Evolutionary conservation across 2,329 filamentous ascomycete species (phyloP).

Genomic region (Diaporthe destruens): DNA sequence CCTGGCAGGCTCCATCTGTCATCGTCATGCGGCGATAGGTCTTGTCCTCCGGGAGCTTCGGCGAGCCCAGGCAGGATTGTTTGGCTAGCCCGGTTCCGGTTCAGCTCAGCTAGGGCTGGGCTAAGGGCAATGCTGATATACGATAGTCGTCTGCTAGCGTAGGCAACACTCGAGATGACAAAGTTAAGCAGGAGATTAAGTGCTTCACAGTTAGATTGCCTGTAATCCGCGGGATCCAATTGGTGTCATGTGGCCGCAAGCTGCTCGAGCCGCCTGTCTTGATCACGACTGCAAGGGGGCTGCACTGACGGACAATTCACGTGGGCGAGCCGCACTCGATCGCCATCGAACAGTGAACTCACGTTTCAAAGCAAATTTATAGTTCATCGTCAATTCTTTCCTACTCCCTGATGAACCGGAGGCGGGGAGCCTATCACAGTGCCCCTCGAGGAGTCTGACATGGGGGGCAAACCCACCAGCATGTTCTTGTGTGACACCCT

Average conservation of each 20-base stretch:
- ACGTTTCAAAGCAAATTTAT: neutral
- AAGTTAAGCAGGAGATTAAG: neutral
- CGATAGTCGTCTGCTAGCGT: constrained; percentile 32
- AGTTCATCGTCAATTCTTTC: neutral
- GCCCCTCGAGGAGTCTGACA: neutral
- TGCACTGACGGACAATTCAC: constrained; percentile 1
- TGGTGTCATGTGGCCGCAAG: neutral
- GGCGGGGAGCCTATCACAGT: no score
- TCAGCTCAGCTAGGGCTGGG: constrained; percentile 28
- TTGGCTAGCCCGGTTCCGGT: neutral
- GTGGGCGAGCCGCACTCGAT: neutral
- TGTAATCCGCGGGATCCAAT: neutral
- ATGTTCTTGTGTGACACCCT: neutral
- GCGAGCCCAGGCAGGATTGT: constrained; percentile 22
- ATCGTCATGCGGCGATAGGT: constrained; percentile 26
- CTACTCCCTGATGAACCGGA: neutral
- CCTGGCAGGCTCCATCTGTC: neutral
- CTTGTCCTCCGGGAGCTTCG: constrained; percentile 23
- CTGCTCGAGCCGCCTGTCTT: neutral
- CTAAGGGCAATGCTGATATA: constrained; percentile 3
- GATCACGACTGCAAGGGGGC: constrained; percentile 7
- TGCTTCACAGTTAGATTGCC: constrained; percentile 12
- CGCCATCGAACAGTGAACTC: neutral
- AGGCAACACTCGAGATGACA: constrained; percentile 29
- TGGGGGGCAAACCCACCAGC: neutral